Evolutionary conservation across 768 basidiomycete genomes (phyloP).

Genomic region (Astraeus odoratus): DNA sequence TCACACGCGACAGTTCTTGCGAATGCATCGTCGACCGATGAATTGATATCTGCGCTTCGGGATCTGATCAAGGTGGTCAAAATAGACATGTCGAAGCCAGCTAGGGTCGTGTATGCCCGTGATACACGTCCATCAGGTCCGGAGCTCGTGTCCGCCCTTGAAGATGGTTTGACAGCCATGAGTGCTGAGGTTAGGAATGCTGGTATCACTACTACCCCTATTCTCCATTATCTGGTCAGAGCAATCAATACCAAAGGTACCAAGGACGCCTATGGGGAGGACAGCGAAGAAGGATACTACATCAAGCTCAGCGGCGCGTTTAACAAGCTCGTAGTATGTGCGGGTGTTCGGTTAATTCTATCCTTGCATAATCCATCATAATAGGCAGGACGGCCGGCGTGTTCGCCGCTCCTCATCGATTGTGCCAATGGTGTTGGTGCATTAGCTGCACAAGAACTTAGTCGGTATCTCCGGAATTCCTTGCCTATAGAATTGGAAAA

Average conservation of each 20-base stretch:
- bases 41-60: conserved; percentile 62
- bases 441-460: conserved; percentile 55
- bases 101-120: conserved; percentile 82
- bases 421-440: conserved; percentile 99
- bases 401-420: conserved; percentile 71
- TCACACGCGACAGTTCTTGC: conserved; percentile 77
- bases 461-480: conserved; percentile 48
- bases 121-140: conserved; percentile 91
- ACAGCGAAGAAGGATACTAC: conserved; percentile 79
- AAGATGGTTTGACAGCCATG: conserved; percentile 76
- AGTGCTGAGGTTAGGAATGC: conserved; percentile 63
- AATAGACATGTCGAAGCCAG: conserved; percentile 74
- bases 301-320: conserved; percentile 76
- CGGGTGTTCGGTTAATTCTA: not conserved
- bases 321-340: conserved; percentile 77
- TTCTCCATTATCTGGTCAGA: conserved; percentile 91
- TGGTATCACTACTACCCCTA: conserved; percentile 88
- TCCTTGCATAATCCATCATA: conserved; percentile 5
- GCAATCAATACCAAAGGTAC: conserved; percentile 83
- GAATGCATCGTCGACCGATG: conserved; percentile 70
- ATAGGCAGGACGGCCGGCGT: conserved; percentile 49
- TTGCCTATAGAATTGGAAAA: conserved; percentile 67
- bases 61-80: conserved; percentile 53
- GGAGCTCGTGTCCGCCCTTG: conserved; percentile 65
- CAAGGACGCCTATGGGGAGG: conserved; percentile 70